Evolutionary conservation across 1,284 basidiomycete genomes (phyloP), one percentile per base, ranked within the genome.

Genomic region (Rhodotorula sp.): DNA sequence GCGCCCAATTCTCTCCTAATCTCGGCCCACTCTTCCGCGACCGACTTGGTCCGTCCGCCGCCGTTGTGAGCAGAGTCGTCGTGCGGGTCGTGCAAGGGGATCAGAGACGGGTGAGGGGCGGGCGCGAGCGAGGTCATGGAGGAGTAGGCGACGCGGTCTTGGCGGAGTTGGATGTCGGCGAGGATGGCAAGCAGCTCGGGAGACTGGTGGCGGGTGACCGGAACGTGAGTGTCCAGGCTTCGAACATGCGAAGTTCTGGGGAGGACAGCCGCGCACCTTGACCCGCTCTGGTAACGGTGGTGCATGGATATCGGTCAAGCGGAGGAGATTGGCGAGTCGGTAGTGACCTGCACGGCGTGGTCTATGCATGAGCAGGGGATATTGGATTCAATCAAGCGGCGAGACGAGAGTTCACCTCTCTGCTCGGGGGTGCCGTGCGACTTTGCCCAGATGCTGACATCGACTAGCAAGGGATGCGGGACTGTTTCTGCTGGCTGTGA

Each of bases 1-100:
- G 79, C 79, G n/a, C 75, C 65, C 16, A 79, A 48, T 48, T 79
- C 73, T 43, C 70, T 59, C 65, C 71, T 63, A 18, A 78, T 74
- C 51, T 76, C 66, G 20, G 67, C 57, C 79, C 78, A 79, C 39
- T 79, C 79, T 31, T 79, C 72, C 8, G 69, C 73, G n/a, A 60
- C 64, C 3, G 65, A 70, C 46, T 52, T 64, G 3, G 46, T 29
- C 20, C 20, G 23, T 34, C 34, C 34, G 5, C 39, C 31, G 3
- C 39, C 31, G 14, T 26, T 31, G 14, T 3, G 43, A 1, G 49
- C 3, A 1, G 58, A 34, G 43, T 62, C 67, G 57, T 62, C 67
- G 57, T 62, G 48, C 0, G 47, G 31, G 61, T 73, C 74, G 57
- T 58, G 52, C 23, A 71, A 14, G 1, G 72, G 70, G 29, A 74